These are phyloP conservation scores for Vanrija sp. DNA, from an alignment of 1,284 basidiomycete genomes.

Conservation along the genomic window DNA sequence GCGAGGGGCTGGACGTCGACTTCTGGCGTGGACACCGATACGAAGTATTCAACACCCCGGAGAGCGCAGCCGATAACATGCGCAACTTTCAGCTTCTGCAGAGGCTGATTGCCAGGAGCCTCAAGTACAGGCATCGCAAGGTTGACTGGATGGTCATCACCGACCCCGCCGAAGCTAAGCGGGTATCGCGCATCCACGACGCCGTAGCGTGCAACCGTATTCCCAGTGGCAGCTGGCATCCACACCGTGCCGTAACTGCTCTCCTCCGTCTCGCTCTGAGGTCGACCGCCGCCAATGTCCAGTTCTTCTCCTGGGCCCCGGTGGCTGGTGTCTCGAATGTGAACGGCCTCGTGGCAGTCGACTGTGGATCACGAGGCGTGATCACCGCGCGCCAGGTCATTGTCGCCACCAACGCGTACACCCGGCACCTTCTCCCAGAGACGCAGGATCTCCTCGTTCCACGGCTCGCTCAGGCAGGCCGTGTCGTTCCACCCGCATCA, in stretches of 20 bases:
- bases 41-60: constrained; percentile 2
- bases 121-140: background rate
- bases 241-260: constrained; percentile 11
- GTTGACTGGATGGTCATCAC: background rate
- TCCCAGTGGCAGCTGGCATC: constrained; percentile 12
- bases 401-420: constrained; percentile 40
- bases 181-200: background rate
- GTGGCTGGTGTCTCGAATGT: constrained; percentile 3
- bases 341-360: constrained; percentile 15
- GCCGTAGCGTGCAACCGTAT: constrained; percentile 2
- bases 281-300: background rate
- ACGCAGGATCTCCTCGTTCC: constrained; percentile 23
- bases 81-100: background rate
- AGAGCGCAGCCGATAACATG: background rate
- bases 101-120: background rate
- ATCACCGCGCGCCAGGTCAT: constrained; percentile 28
- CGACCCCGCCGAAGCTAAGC: background rate
- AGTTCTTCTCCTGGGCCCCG: constrained; percentile 15
- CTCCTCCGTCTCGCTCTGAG: constrained; percentile 10
- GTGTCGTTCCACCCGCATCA: constrained; percentile 21
- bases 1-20: constrained; percentile 28
- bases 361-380: constrained; percentile 20
- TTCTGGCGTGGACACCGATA: constrained; percentile 28
- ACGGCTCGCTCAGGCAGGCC: constrained; percentile 21
- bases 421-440: constrained; percentile 28